These are phyloP conservation scores for Volvariella volvacea DNA, from an alignment of 1,284 basidiomycete genomes.

Conservation along the genomic window DNA sequence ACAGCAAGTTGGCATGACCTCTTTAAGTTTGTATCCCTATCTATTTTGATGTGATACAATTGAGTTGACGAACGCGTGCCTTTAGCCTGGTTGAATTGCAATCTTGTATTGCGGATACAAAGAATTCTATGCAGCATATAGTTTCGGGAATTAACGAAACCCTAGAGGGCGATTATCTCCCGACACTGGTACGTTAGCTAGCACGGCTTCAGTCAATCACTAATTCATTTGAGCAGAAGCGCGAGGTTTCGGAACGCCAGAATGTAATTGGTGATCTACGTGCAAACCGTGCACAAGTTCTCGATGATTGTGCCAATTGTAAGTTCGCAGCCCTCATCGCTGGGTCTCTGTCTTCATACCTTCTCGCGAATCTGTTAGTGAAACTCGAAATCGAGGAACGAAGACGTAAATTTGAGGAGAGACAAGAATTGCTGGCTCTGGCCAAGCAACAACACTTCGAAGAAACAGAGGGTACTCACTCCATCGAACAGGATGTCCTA, in stretches of 20 bases:
- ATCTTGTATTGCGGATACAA: conserved; percentile 60
- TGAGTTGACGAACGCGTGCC: conserved; percentile 39
- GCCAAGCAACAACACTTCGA: conserved; percentile 37
- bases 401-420: conserved; percentile 35
- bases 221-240: conserved; percentile 33
- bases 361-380: conserved; percentile 26
- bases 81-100: conserved; percentile 47
- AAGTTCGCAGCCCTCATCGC: too few relatives aligned
- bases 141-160: conserved; percentile 47
- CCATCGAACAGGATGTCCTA: conserved; percentile 29
- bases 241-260: conserved; percentile 57
- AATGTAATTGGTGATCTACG: conserved; percentile 42
- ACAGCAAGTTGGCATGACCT: conserved; percentile 65
- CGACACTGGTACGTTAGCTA: conserved; percentile 36
- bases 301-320: conserved; percentile 41
- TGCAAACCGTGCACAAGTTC: conserved; percentile 30
- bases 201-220: conserved; percentile 12
- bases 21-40: conserved; percentile 46
- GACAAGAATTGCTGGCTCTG: conserved; percentile 40
- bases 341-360: too few relatives aligned
- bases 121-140: conserved; percentile 49
- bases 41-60: conserved; percentile 8
- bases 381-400: conserved; percentile 35
- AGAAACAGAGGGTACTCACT: conserved; percentile 22
- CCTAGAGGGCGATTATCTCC: conserved; percentile 35